Evolutionary conservation across 768 basidiomycete genomes (phyloP), one percentile per base, ranked within the genome.

Genomic region (Leucocoprinus birnbaumii): DNA sequence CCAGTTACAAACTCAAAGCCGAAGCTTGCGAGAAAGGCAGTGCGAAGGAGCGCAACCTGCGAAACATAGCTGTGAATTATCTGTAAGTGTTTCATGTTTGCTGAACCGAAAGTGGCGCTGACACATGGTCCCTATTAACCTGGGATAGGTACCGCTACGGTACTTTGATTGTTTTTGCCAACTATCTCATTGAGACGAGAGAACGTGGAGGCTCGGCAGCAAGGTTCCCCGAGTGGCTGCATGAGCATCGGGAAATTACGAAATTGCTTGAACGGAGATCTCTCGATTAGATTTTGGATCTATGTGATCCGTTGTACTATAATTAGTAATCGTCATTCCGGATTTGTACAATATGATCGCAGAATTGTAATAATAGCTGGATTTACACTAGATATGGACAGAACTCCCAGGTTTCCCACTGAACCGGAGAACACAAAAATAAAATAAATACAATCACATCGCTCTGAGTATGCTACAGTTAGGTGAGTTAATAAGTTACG

Each of bases 141-240:
- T 7, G 43, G 16, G 46, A 44, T 57, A 91, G 89, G 58, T 91
- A 89, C 66, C 87, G 88, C 59, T 97, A 98, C 64, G 96, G 90
- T 6, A 86, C 91, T 3, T 76, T 97, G 31, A 96, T 98, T 61
- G 92, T 92, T 3, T 91, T 99, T 56, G 89, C 97, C 46, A 94
- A 97, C 67, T 98, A 96, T 68, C 78, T 98, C 60, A 85, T 98
- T 50, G 94, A 96, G 69, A 73, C 73, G 61, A 71, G 72, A 27
- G 72, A 72, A 47, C 66, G 65, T 11, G 66, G 66, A 41, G 65
- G 61, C 3, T 58, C 69, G 4, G 64, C 72, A 47, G 70, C 72
- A 9, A 82, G 85, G 2, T 96, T 97, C 72, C 85, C 90, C 2
- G 78, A 78, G 41, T 96, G 94, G 94, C 76, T 95, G 52, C 78